These are phyloP conservation scores for Orychophragmus violaceus DNA, from an alignment of 345 rosid genomes.

Conservation along the genomic window DNA sequence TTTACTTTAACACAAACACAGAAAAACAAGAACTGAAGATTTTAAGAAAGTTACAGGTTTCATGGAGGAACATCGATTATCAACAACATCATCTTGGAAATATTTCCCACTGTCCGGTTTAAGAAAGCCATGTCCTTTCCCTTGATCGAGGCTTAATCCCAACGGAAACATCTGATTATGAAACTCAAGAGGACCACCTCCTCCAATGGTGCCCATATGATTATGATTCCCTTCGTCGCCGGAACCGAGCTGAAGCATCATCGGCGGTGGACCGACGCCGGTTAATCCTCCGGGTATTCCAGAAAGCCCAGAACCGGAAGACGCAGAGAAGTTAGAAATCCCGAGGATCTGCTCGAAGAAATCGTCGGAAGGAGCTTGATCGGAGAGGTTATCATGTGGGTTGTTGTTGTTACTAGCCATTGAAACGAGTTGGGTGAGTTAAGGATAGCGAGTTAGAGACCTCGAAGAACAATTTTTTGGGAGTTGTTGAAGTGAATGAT, in stretches of 20 bases:
- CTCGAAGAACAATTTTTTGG: constrained; percentile 1
- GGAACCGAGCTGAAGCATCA: constrained; percentile 89
- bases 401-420: constrained; percentile 71
- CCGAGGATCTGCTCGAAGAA: constrained; percentile 90
- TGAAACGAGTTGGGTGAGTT: constrained; percentile 10
- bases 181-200: constrained; percentile 41
- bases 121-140: constrained; percentile 62
- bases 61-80: constrained; percentile 53
- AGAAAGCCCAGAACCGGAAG: constrained; percentile 44
- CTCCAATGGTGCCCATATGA: constrained; percentile 26
- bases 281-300: constrained; percentile 38
- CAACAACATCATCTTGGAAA: constrained; percentile 60
- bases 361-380: constrained; percentile 55
- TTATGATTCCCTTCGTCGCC: constrained; percentile 43
- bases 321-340: constrained; percentile 60
- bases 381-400: constrained; percentile 13
- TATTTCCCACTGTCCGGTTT: constrained; percentile 75
- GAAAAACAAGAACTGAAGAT: not conserved
- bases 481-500: constrained; percentile 22
- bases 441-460: constrained; percentile 17
- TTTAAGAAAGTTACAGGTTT: constrained; percentile 92
- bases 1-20: not conserved
- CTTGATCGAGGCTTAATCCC: constrained; percentile 86
- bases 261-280: constrained; percentile 40
- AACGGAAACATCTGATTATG: constrained; percentile 70